Conservation (phyloP, 176 grass and related monocot species). For the Carex littledalei region DNA sequence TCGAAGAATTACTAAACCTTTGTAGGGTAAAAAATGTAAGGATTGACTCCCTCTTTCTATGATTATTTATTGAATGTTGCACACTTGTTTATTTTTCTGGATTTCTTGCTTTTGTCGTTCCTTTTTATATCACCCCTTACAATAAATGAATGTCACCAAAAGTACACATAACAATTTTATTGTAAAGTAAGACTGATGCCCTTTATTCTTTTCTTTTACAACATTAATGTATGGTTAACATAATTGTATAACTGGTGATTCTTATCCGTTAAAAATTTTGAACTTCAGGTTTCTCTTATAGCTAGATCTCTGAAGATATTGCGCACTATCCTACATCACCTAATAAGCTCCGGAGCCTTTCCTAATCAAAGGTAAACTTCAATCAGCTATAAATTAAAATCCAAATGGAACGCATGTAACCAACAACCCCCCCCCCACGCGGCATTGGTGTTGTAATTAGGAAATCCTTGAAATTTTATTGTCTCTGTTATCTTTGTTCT, state of each 20-base stretch:
- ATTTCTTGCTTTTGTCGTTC: slow-evolving; percentile 11
- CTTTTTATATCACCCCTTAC: neutral
- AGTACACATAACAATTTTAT: neutral
- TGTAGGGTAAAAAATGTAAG: slow-evolving; percentile 69
- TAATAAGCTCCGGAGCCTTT: slow-evolving; percentile 35
- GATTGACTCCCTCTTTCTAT: neutral
- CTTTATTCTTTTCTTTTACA: neutral
- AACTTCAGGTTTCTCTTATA: slow-evolving; percentile 58
- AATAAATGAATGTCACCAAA: neutral
- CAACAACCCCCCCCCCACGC: too few relatives aligned
- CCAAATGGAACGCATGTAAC: neutral
- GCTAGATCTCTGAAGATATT: slow-evolving; percentile 61
- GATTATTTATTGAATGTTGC: neutral
- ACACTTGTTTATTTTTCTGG: neutral
- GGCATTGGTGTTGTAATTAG: neutral
- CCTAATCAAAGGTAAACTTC: slow-evolving; percentile 53
- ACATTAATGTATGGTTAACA: neutral
- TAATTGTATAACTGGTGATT: slow-evolving; percentile 2
- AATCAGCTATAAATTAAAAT: neutral
- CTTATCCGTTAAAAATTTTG: neutral
- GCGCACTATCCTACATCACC: slow-evolving; percentile 46
- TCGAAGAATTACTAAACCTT: slow-evolving; percentile 70
- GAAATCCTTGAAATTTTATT: neutral
- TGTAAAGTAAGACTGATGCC: neutral
- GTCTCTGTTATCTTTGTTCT: slow-evolving; percentile 12